These are phyloP conservation scores for Xylaria sp. DNA, from an alignment of 2,329 filamentous ascomycete species.

Conservation along the genomic window DNA sequence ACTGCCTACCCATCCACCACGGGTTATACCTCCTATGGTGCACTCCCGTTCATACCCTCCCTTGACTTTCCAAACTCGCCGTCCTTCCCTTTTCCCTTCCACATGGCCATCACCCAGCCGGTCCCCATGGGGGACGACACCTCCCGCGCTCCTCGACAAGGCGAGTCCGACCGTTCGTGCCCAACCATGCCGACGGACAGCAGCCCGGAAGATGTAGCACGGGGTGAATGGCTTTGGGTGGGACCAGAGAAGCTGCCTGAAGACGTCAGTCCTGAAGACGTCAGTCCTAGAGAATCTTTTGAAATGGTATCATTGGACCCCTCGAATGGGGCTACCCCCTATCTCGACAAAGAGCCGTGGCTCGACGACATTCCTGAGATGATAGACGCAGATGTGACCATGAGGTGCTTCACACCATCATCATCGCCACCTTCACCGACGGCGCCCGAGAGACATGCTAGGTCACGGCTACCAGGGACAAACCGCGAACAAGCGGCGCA, in stretches of 20 bases:
- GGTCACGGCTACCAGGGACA: slow-evolving; percentile 17
- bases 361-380: background rate
- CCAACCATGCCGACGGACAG: background rate
- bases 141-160: background rate
- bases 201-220: background rate
- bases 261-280: background rate
- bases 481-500: slow-evolving; percentile 27
- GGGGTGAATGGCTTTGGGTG: background rate
- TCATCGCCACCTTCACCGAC: no score
- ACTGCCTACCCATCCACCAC: slow-evolving; percentile 7
- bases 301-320: no score
- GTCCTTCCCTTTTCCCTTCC: no score
- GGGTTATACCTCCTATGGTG: background rate
- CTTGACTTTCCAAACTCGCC: slow-evolving; percentile 1
- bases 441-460: slow-evolving; percentile 15
- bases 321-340: background rate
- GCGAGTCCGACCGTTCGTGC: background rate
- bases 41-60: slow-evolving; percentile 1
- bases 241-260: background rate
- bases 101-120: slow-evolving; percentile 5
- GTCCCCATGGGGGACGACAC: background rate
- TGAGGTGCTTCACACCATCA: slow-evolving; percentile 1
- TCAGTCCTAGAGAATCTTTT: background rate
- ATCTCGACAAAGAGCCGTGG: background rate
- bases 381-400: background rate